Percentiles rank a stretch among this genome's conserved stretches.
Conservation (phyloP, 2,329 filamentous ascomycete species). For the Alternaria viburni region DNA sequence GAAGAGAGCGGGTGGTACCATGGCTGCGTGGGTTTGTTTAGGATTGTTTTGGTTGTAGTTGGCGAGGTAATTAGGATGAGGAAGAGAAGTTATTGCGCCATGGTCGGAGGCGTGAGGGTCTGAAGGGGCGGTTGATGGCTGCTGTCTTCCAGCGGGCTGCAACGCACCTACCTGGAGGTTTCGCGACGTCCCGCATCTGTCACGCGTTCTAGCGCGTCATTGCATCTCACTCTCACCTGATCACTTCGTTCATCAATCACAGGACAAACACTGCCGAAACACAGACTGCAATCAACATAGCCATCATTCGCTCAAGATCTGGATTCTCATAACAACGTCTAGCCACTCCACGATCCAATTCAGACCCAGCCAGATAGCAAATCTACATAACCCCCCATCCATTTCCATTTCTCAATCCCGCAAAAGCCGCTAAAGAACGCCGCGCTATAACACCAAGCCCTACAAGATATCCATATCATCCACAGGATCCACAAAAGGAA, state of each 20-base stretch:
- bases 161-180: neutral
- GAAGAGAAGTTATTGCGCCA: neutral
- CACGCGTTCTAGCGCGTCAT: constrained; percentile 11
- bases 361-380: neutral
- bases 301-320: neutral
- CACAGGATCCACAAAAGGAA: constrained; percentile 67
- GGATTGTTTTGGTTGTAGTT: neutral
- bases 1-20: constrained; percentile 10
- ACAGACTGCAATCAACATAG: neutral
- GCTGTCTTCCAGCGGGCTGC: neutral
- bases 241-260: neutral
- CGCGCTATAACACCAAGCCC: constrained; percentile 2
- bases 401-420: neutral
- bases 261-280: neutral
- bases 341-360: neutral
- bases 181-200: constrained; percentile 14
- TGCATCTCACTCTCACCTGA: neutral
- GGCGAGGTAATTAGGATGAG: neutral
- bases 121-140: neutral
- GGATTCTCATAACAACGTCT: neutral
- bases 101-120: neutral
- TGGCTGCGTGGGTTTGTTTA: neutral
- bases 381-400: neutral
- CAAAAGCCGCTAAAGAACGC: neutral
- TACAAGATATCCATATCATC: constrained; percentile 49